Evolutionary conservation across 495 filamentous ascomycete genomes (phyloP).

Genomic region (Penicillium bovifimosum): DNA sequence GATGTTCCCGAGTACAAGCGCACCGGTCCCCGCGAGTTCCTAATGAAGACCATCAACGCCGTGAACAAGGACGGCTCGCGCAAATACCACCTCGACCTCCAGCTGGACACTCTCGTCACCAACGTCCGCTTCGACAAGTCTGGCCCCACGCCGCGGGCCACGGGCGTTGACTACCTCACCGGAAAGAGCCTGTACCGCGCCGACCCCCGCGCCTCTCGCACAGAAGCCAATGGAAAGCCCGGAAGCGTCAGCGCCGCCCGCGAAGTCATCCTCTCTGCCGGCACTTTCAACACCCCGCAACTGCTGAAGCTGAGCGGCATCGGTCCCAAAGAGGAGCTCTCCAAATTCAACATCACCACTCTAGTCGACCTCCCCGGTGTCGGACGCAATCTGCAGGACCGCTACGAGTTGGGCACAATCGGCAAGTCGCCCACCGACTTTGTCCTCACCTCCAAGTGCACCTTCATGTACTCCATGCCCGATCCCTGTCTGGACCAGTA

Average conservation of each 20-base stretch:
- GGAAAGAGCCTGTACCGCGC: conserved; percentile 57
- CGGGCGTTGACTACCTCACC: conserved; percentile 58
- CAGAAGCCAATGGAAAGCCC: conserved; percentile 28
- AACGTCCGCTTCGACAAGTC: conserved; percentile 50
- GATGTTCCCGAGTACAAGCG: conserved; percentile 40
- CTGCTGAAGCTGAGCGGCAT: conserved; percentile 63
- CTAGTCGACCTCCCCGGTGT: conserved; percentile 56
- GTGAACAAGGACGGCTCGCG: conserved; percentile 46
- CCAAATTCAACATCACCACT: conserved; percentile 41
- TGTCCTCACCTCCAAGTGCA: conserved; percentile 43
- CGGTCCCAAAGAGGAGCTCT: conserved; percentile 49
- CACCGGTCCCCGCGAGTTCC: conserved; percentile 46
- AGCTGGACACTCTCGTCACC: conserved; percentile 55
- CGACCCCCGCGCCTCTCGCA: conserved; percentile 34
- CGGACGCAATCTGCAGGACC: conserved; percentile 62
- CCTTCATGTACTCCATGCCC: conserved; percentile 31
- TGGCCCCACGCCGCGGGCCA: conserved; percentile 45
- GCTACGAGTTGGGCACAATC: conserved; percentile 51
- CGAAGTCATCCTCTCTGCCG: conserved; percentile 61
- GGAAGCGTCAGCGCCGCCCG: conserved; percentile 45
- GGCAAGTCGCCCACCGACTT: conserved; percentile 44
- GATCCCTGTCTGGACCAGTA: conserved; percentile 50
- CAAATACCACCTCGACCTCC: conserved; percentile 55
- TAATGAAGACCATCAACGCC: conserved; percentile 46
- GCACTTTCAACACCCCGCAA: conserved; percentile 59